Base-by-base conservation (phyloP, 768 basidiomycete species). In the Suillus brevipes region DNA sequence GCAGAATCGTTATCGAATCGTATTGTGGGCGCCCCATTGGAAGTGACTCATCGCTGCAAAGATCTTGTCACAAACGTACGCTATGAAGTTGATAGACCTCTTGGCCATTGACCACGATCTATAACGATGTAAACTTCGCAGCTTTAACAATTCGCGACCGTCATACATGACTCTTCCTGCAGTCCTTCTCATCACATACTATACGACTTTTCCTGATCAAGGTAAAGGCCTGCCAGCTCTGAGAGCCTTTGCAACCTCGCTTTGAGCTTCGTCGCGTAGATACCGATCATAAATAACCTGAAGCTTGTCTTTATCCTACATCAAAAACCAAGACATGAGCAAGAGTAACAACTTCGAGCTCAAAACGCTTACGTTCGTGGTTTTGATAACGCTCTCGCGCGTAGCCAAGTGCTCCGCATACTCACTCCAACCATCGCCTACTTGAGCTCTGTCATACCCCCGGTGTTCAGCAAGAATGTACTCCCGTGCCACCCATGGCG, bases 401-500 rank as follows among this genome's bases (percentile, higher is more conserved):
- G 72, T 78, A 69, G 77, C 77, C 6, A 88, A 65, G 18, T 66
- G 53, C 37, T 78, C 77, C 2, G 78, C 81, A 68, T 85, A 89
- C 53, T 70, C 73, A 62, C 76, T 75, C 83, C 85, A 88, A 34
- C 65, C 75, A 0, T 72, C 69, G 9, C 83, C 80, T 1, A 81
- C 84, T 25, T 78, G 81, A 34, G 71, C 77, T 10, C 82, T 67
- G 25, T 78, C 77, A 70, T 81, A 87, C 6, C 78, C 82, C 36
- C 87, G 75, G 67, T 87, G 75, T 68, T 87, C 81, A 28, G 73
- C 71, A 25, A 87, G 53, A 53, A 87, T 74, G 68, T 82, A 83
- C 62, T 87, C 83, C 65, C 82, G 70, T 23, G 77, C 70, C 37
- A 80, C 75, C 84, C 87, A 90, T 28, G 88, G 88, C 36, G 84